A percentile compares a stretch with the other conserved stretches of the same genome.
Evolutionary conservation across 2,329 filamentous ascomycete species (phyloP).

Genomic region (Penicillium sp.): DNA sequence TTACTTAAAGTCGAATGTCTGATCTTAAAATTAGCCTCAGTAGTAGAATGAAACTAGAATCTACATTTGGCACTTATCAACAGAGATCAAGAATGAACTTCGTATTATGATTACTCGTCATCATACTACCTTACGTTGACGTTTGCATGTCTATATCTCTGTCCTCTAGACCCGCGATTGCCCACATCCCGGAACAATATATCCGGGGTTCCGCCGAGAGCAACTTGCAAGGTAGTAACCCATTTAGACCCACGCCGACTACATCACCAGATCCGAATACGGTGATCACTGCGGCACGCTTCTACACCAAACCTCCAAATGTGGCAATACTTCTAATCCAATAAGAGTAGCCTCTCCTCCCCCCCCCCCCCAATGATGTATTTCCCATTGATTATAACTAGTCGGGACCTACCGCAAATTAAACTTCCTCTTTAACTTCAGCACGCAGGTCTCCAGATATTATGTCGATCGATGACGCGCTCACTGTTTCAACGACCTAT

Average conservation of each 20-base stretch:
- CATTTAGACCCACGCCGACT: not conserved
- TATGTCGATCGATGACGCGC: constrained; percentile 18
- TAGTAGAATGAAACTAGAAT: no score
- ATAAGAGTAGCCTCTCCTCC: not conserved
- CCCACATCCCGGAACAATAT: not conserved
- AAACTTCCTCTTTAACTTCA: not conserved
- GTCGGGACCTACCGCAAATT: not conserved
- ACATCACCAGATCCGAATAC: not conserved
- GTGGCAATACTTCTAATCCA: not conserved
- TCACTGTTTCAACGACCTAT: constrained; percentile 9
- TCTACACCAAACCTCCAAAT: not conserved
- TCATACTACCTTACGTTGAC: not conserved
- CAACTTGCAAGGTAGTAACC: no score
- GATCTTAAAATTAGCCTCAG: not conserved
- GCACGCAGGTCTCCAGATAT: not conserved
- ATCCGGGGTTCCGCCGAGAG: not conserved
- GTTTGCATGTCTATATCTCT: not conserved
- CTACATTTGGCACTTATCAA: no score
- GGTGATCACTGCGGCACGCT: not conserved
- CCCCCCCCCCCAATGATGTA: no score
- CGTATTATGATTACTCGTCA: not conserved
- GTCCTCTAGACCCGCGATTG: no score
- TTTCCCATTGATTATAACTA: no score
- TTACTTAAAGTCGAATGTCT: not conserved
- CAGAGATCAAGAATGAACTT: no score